phyloP scores from a whole-genome alignment of 148 eudicot species.

The Heliosperma pusillum region DNA sequence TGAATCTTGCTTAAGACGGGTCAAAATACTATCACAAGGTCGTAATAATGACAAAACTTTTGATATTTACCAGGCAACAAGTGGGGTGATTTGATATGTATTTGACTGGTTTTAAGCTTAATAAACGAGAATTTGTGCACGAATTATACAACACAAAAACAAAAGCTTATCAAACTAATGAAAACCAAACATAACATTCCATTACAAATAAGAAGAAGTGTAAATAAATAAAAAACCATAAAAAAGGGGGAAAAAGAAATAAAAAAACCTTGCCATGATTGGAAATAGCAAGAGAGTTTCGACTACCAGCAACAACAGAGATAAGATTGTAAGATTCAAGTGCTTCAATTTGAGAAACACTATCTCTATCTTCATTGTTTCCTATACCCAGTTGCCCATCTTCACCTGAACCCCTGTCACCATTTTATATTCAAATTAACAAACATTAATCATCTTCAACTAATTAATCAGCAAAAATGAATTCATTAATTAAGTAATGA shows the following conservation, averaged over 20 bases:
- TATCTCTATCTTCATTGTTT: conserved; percentile 72
- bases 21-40: no score
- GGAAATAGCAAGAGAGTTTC: conserved; percentile 93
- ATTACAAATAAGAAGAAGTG: neutral
- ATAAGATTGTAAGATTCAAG: conserved; percentile 43
- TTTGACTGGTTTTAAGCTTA: no score
- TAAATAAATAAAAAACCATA: neutral
- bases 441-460: neutral
- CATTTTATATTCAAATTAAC: neutral
- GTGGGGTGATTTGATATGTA: no score
- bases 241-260: neutral
- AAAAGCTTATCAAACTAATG: neutral
- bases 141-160: no score
- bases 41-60: no score
- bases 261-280: conserved; percentile 83
- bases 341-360: conserved; percentile 57
- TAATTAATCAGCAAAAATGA: neutral
- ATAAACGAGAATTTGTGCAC: no score
- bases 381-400: conserved; percentile 95
- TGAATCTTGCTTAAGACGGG: no score
- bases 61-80: no score
- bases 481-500: neutral
- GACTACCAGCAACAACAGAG: conserved; percentile 91
- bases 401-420: conserved; percentile 94
- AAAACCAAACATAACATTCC: neutral